Conservation (phyloP, 345 rosid species). For the Camelina neglecta region DNA sequence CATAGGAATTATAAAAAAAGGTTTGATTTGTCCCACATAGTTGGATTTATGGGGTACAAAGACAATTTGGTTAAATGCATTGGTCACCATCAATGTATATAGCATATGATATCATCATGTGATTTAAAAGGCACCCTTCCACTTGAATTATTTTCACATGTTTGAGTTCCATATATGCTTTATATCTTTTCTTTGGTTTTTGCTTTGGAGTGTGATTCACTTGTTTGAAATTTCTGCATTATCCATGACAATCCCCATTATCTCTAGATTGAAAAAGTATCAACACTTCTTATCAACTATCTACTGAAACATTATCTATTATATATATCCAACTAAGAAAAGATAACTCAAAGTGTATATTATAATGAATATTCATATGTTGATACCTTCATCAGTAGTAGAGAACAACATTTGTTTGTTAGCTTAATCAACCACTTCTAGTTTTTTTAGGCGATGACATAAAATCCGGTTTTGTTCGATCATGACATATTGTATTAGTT, state of each 20-base stretch:
- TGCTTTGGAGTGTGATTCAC: constrained; percentile 37
- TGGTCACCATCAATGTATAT: constrained; percentile 36
- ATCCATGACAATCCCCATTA: constrained; percentile 28
- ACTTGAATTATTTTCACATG: constrained; percentile 34
- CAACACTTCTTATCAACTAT: constrained; percentile 37
- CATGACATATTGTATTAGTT: no score
- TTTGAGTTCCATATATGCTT: constrained; percentile 33
- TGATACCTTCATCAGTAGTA: background rate
- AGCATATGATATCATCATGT: constrained; percentile 41
- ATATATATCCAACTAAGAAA: constrained; percentile 29
- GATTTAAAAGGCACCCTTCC: constrained; percentile 34
- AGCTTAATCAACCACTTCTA: background rate
- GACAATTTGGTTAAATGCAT: constrained; percentile 28
- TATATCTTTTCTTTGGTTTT: constrained; percentile 26
- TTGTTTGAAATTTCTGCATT: constrained; percentile 31
- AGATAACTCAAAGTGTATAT: constrained; percentile 10
- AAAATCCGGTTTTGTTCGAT: background rate
- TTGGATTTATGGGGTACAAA: constrained; percentile 42
- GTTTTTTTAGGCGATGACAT: background rate
- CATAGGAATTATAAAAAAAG: constrained; percentile 36
- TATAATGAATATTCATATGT: constrained; percentile 15
- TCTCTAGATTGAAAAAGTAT: background rate
- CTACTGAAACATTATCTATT: constrained; percentile 36
- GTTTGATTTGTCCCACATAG: constrained; percentile 39
- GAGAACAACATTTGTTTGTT: background rate